Evolutionary conservation across 2,329 filamentous ascomycete species (phyloP), one percentile per base, ranked within the genome.

Genomic region (Apiospora koreana): DNA sequence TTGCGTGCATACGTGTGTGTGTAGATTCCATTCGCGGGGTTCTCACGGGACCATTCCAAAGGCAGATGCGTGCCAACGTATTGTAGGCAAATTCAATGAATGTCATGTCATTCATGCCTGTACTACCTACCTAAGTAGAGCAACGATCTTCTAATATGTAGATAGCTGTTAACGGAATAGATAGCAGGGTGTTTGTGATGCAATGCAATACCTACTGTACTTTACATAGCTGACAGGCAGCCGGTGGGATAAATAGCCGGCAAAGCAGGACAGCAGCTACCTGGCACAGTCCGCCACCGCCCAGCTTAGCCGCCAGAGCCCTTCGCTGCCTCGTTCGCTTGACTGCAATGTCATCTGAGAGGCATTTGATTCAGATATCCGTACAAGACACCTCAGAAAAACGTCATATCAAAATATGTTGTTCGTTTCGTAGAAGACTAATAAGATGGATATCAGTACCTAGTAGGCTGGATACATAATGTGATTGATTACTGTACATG

Each of bases 1-100:
- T 62, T 62, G 54, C 54, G 54, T 62, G 54, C 54, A 62, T 62
- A 38, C 54, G 21, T 62, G 50, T 58, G 50, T 58, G 25, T 28
- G 50, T 58, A 58, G 50, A 58, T 58, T 58, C 50, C 50, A 58
- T 28, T 35, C 50, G 50, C 50, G 50, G 50, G 50, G 50, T 38
- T 62, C 23, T 38, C 54, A 62, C 31, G 54, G 14, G 35, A 62
- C 28, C 54, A 38, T 38, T 62, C 54, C 31, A n/a, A 35, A 21
- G 31, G 48, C 7, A 25, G 48, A 4, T 31, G 48, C 25, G 6
- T 38, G 54, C 54, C 54, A 62, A 62, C 54, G 54, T 62, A n/a
- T 31, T 46, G 43, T 18, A n/a, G 43, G 18, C 43, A 38, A 38
- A 62, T 62, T 23, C 41, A 43, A 43, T 43, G 12, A 43, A 43